Conservation (phyloP, 495 filamentous ascomycete genomes). For the Articulospora tetracladia region DNA sequence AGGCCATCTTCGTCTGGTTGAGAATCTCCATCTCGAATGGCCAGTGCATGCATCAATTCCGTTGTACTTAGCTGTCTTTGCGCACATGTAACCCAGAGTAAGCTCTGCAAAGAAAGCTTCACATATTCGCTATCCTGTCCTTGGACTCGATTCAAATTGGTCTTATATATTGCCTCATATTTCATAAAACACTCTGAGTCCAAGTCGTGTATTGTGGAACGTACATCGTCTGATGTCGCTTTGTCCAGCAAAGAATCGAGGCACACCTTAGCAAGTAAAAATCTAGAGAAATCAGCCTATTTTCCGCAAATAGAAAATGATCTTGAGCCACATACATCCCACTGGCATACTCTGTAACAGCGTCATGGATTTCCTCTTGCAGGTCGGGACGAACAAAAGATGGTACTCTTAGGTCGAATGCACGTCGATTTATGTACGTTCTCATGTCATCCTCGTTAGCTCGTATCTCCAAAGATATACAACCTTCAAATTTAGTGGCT, state of each 20-base stretch:
- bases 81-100: conserved; percentile 28
- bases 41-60: conserved; percentile 35
- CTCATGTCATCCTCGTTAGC: conserved; percentile 19
- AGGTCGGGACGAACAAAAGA: neutral
- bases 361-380: conserved; percentile 14
- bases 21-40: neutral
- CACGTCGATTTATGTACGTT: conserved; percentile 14
- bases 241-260: conserved; percentile 31
- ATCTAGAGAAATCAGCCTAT: conserved; percentile 24
- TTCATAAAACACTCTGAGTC: conserved; percentile 26
- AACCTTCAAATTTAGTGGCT: conserved; percentile 23
- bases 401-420: neutral
- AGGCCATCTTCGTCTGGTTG: neutral
- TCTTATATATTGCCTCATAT: conserved; percentile 36
- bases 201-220: conserved; percentile 19
- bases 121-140: conserved; percentile 26
- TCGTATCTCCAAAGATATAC: conserved; percentile 24
- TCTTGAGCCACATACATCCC: conserved; percentile 19
- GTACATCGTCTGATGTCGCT: conserved; percentile 18
- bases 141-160: conserved; percentile 37
- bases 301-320: neutral
- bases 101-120: conserved; percentile 26
- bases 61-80: conserved; percentile 22
- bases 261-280: conserved; percentile 37
- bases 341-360: conserved; percentile 7